Base-by-base conservation (phyloP, 805 yeast genomes). In the Danielia oregonensis region DNA sequence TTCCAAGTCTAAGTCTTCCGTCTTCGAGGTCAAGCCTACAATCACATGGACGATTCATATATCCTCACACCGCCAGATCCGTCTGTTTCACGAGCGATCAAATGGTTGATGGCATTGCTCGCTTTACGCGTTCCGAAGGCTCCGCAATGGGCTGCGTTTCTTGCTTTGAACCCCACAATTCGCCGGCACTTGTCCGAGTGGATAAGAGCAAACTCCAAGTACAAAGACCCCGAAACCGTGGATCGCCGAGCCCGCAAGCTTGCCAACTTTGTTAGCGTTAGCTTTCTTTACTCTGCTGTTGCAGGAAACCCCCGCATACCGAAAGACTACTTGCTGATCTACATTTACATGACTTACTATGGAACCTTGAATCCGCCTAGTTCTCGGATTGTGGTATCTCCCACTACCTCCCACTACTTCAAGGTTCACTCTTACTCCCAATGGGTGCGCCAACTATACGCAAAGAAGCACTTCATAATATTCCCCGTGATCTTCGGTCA, bases 401-500 rank as follows among this genome's bases (percentile, higher is more conserved):
- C 65, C 1, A 46, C 44, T 2, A 38, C 46, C 5, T 53, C 62
- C 13, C 40, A 41, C 14, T 54, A 43, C 37, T 49, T 57, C 38
- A 56, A 60, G 36, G 29, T 59, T 17, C 43, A 45, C 19, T 39
- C 51, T 9, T 57, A 59, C 40, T 41, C 44, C 15, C 15, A 33
- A 3, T 30, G 26, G 8, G 33, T 62, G 16, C 34, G 39, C 12
- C 29, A 32, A 17, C 26, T 60, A 4, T 64, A 63, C 37, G 27
- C 44, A 18, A 47, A 55, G 29, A 65, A 64, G 44, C 62, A 65
- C 36, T 51, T 33, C 21, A 21, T 65, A 8, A 46, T 65, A 5
- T 67, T 49, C 39, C 68, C 72, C 13, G 35, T 54, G 21, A 43
- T 66, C 9, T 66, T 57, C 40, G 68, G 58, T 11, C 70, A 65